Conservation (phyloP, 768 basidiomycete genomes). For the Tricholomella constricta region DNA sequence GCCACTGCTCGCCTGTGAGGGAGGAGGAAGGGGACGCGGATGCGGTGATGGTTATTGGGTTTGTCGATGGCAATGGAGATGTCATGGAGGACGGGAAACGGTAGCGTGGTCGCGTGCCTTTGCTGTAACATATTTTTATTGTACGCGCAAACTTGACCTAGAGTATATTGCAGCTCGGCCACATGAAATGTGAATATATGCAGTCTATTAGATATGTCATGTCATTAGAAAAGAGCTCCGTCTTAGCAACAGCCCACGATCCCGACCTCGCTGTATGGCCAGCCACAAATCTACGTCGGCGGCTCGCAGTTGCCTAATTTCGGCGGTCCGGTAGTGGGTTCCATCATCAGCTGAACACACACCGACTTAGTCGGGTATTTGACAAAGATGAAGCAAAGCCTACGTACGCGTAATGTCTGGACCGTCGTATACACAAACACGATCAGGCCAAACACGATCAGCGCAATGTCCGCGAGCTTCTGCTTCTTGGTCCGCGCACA, state of each 20-base stretch:
- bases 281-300: background rate
- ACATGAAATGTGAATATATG: background rate
- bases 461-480: constrained; percentile 66
- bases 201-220: background rate
- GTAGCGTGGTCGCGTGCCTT: background rate
- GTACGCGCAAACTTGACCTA: background rate
- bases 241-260: too few species aligned
- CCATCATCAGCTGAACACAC: constrained; percentile 15
- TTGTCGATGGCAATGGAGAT: background rate
- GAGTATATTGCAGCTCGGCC: too few species aligned
- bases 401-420: constrained; percentile 71
- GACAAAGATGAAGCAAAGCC: background rate
- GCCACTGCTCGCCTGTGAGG: background rate
- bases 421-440: constrained; percentile 79
- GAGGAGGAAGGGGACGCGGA: background rate
- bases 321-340: constrained; percentile 14
- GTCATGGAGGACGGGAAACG: too few species aligned
- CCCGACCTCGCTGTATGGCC: too few species aligned
- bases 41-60: constrained; percentile 9
- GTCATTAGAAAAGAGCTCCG: too few species aligned
- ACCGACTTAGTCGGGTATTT: background rate
- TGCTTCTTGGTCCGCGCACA: constrained; percentile 69
- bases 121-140: constrained; percentile 1
- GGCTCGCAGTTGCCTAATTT: constrained; percentile 17
- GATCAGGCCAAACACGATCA: constrained; percentile 74